Evolutionary conservation across 208 protist species (phyloP).

Genomic region (Naegleria lovaniensis): DNA sequence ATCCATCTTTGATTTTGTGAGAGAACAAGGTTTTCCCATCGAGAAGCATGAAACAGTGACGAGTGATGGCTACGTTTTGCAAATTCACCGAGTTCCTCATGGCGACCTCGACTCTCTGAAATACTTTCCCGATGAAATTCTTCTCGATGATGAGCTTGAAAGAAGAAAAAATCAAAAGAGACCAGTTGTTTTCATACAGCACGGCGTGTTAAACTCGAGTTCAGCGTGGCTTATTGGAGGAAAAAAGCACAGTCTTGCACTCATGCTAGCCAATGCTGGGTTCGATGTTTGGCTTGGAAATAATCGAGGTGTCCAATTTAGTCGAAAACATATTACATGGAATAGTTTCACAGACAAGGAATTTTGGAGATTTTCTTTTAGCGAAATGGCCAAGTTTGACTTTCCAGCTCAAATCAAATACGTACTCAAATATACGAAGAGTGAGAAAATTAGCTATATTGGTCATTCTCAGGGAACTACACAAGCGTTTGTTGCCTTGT

Average conservation of each 20-base stretch:
- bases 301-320: constrained; percentile 37
- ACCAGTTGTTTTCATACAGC: constrained; percentile 32
- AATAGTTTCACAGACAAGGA: not conserved
- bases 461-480: constrained; percentile 40
- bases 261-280: constrained; percentile 35
- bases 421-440: constrained; percentile 23
- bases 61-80: not conserved
- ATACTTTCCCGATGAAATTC: not conserved
- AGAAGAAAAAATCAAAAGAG: not conserved
- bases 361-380: constrained; percentile 33
- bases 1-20: constrained; percentile 8
- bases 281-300: constrained; percentile 47
- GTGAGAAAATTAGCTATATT: constrained; percentile 29
- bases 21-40: not conserved
- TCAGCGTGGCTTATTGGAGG: constrained; percentile 36
- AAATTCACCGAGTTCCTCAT: constrained; percentile 13
- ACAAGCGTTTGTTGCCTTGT: constrained; percentile 32
- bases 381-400: constrained; percentile 43
- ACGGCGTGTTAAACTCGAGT: constrained; percentile 36
- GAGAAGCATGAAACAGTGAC: constrained; percentile 15
- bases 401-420: constrained; percentile 40
- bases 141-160: not conserved
- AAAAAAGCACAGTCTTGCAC: constrained; percentile 24
- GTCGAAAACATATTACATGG: constrained; percentile 10
- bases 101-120: not conserved